Evolutionary conservation across 148 eudicot genomes (phyloP).

Genomic region (Mesembryanthemum crystallinum): DNA sequence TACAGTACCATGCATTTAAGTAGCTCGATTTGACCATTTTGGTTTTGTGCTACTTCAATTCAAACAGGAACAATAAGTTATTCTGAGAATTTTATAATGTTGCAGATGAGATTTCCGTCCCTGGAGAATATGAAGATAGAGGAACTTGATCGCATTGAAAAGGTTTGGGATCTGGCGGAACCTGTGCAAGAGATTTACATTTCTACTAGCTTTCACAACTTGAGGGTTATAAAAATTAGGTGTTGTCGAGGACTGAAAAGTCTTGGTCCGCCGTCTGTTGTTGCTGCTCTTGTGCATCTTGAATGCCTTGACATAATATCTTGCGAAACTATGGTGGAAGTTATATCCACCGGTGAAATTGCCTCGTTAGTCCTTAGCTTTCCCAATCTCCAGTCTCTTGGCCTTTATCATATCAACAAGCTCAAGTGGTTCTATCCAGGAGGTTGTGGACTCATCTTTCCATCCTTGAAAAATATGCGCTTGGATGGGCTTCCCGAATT

Average conservation of each 20-base stretch:
- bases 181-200: too few relatives aligned
- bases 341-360: not conserved
- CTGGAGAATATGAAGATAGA: too few relatives aligned
- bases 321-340: not conserved
- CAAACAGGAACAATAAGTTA: too few relatives aligned
- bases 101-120: too few relatives aligned
- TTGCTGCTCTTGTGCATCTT: slow-evolving; percentile 3
- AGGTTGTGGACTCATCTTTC: not conserved
- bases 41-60: too few relatives aligned
- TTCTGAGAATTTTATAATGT: too few relatives aligned
- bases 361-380: not conserved
- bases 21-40: too few relatives aligned
- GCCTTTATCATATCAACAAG: not conserved
- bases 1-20: too few relatives aligned
- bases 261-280: not conserved
- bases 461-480: not conserved
- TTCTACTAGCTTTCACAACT: too few relatives aligned
- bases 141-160: too few relatives aligned
- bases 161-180: too few relatives aligned
- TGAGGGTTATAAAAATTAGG: too few relatives aligned
- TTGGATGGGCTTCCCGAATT: not conserved
- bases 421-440: not conserved
- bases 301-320: not conserved
- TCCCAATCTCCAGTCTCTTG: not conserved
- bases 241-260: not conserved